A percentile compares a stretch with the other conserved stretches of the same genome.
Conservation (phyloP, 257 asterid species). For the Nicotiana knightiana region DNA sequence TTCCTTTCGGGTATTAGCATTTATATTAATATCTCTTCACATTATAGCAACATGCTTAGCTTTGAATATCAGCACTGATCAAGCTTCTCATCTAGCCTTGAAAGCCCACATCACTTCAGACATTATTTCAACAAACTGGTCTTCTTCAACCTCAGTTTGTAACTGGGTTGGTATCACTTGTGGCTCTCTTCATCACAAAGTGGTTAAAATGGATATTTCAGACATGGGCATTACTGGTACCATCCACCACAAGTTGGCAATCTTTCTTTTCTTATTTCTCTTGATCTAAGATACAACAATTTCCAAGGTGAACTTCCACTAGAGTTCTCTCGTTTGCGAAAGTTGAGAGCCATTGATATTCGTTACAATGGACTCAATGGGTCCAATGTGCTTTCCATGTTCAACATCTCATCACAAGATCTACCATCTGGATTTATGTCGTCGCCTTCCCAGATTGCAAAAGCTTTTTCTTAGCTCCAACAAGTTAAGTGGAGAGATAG, state of each 20-base stretch:
- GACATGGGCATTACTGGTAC: constrained; percentile 18
- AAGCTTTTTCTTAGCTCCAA: constrained; percentile 9
- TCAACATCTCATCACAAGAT: neutral
- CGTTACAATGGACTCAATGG: neutral
- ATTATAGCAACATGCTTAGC: neutral
- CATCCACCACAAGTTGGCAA: constrained; percentile 30
- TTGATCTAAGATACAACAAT: constrained; percentile 19
- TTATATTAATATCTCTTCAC: neutral
- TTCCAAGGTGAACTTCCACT: constrained; percentile 19
- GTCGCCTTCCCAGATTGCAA: constrained; percentile 4
- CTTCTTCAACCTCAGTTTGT: constrained; percentile 11
- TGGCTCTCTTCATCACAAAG: constrained; percentile 16
- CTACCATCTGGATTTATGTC: neutral
- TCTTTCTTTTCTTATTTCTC: constrained; percentile 28
- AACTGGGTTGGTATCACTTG: constrained; percentile 30
- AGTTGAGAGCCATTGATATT: neutral
- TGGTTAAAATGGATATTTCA: constrained; percentile 14
- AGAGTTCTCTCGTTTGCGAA: constrained; percentile 14
- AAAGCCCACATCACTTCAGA: constrained; percentile 1
- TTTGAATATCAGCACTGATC: constrained; percentile 19
- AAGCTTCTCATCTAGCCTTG: constrained; percentile 22
- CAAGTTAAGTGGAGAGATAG: constrained; percentile 13
- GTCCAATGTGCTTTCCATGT: neutral
- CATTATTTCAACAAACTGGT: constrained; percentile 18
- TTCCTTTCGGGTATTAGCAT: neutral